phyloP scores from a whole-genome alignment of 2,329 filamentous ascomycete genomes.

The Stachybotrys chlorohalonatus region DNA sequence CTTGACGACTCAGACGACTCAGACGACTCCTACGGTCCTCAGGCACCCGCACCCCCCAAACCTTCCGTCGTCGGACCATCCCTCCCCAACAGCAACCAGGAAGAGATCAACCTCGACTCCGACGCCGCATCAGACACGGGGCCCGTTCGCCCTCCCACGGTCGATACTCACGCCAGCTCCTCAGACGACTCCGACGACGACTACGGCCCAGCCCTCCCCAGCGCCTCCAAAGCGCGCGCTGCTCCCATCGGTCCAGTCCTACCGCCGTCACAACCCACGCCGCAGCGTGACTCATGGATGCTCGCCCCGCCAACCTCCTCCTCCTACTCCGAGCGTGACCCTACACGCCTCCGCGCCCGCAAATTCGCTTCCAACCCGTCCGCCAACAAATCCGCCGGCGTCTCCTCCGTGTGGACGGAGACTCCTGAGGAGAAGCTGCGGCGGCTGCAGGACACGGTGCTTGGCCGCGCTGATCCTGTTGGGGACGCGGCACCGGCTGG shows the following conservation, averaged over 20 bases:
- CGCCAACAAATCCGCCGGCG: slow-evolving; percentile 19
- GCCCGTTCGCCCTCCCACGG: slow-evolving; percentile 28
- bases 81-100: slow-evolving; percentile 18
- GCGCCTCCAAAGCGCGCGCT: slow-evolving; percentile 37
- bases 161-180: slow-evolving; percentile 23
- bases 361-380: slow-evolving; percentile 65
- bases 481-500: slow-evolving; percentile 28
- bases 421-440: slow-evolving; percentile 81
- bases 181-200: slow-evolving; percentile 39
- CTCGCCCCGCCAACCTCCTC: slow-evolving; percentile 54
- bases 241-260: slow-evolving; percentile 27
- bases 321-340: slow-evolving; percentile 58
- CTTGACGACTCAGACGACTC: slow-evolving; percentile 31
- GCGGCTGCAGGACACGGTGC: slow-evolving; percentile 69
- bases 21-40: slow-evolving; percentile 34
- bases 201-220: slow-evolving; percentile 52
- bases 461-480: slow-evolving; percentile 54
- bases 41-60: slow-evolving; percentile 11
- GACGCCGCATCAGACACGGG: slow-evolving; percentile 26
- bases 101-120: slow-evolving; percentile 31
- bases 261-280: slow-evolving; percentile 29
- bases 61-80: slow-evolving; percentile 12
- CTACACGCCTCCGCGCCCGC: slow-evolving; percentile 71
- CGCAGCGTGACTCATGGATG: slow-evolving; percentile 80
- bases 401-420: slow-evolving; percentile 79